Base-by-base conservation (phyloP, 345 rosid genomes). In the Eucalyptus virginea region DNA sequence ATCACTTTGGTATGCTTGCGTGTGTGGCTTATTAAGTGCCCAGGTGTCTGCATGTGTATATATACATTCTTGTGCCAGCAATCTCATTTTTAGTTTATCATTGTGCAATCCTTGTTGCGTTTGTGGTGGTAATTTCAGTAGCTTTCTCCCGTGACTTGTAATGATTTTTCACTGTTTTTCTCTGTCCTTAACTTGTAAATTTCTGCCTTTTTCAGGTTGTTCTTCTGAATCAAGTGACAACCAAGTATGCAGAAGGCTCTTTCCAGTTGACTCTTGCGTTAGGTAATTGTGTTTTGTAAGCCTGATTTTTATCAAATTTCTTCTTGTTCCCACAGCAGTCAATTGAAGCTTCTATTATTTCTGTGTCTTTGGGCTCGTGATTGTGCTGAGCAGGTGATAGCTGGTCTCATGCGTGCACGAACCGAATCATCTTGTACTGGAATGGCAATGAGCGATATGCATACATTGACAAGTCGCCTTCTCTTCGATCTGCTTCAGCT, bases 381-480 rank as follows among this genome's bases (percentile, higher is more conserved):
- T 88, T 47, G 62, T 87, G 16, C 49, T 89, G 90, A 80, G 88
- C 91, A 98, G 99, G 99, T 40, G 99, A 98, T 91, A 96, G 98
- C 93, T 97, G 99, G 99, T 96, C 99, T 54, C 98, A 97, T 91
- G 95, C 95, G 8, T 97, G 97, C 94, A 96, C 99, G 21, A 96
- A 95, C 91, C 93, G 99, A 91, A 88, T 96, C 67, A 95, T 96
- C 92, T 87, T 98, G 87, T 95, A 96, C 91, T 98, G 99, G 99
- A 95, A 96, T 80, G 96, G 95, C 80, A 94, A 97, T 86, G 97
- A 97, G 81, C 93, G 98, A 40, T 92, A 90, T 77, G 99, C 99
- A 11, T 93, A 95, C 83, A 94, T 96, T 6, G 98, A 96, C 91
- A 97, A 98, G 93, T 97, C 99, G 11, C 99, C 98, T 65, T 95